Base-by-base conservation (phyloP, 2,329 filamentous ascomycete genomes). In the Exophiala dermatitidis region DNA sequence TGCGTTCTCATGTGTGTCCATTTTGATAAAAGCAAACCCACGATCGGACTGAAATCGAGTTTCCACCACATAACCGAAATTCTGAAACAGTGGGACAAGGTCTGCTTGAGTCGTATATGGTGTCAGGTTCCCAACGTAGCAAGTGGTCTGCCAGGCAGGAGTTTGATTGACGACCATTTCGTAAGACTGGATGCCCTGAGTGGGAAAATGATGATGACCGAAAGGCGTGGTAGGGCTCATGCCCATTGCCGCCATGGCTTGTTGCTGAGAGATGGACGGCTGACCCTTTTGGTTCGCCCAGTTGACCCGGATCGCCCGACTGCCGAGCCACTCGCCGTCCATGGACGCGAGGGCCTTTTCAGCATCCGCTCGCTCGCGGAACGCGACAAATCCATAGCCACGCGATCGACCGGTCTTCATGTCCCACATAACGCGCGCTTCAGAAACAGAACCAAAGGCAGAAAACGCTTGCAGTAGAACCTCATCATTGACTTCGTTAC, bases 281-380 rank as follows among this genome's bases (percentile, higher is more conserved):
- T 98, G 93, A n/a, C 93, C 93, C 78, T 98, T 98, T 69, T 98
- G 93, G 76, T 98, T 98, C 57, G 93, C 93, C 93, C 93, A 98
- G 78, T 98, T 98, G 81, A 91, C 97, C 64, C 93, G 90, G 68
- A 98, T 98, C 38, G 93, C 93, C 61, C 93, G 88, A 65, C 93
- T 97, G 50, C 93, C 93, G 48, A 98, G 84, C 93, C 93, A 98
- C 75, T 98, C 93, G 59, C 93, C 93, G 67, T 98, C 93, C 93
- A 98, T 98, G 59, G 90, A 90, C 74, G 86, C 95, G 66, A 98
- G 73, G 1, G 93, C 91, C 74, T 96, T 95, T 71, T 98, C 93
- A 30, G 93, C 93, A 66, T 98, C 93, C 34, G 81, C 76, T 60
- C 91, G 88, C 60, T 98, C 93, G 59, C 91, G 87, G 80, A 95